Conservation (phyloP, 2,329 filamentous ascomycete species). For the Achaetomium macrosporum region DNA sequence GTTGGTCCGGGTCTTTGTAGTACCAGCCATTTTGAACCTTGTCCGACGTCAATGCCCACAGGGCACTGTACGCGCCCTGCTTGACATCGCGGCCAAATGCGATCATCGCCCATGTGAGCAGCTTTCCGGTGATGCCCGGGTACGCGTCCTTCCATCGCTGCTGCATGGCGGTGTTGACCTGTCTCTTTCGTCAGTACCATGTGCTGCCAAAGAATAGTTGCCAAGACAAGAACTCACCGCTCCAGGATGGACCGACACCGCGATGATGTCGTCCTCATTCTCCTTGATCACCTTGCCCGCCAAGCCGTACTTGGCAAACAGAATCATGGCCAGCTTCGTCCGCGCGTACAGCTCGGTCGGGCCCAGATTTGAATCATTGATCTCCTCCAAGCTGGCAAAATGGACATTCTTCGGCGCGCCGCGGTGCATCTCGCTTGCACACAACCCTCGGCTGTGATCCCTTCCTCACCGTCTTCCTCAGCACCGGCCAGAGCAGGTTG, state of each 20-base stretch:
- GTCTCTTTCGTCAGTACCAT: background rate
- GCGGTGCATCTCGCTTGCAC: constrained; percentile 37
- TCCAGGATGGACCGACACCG: constrained; percentile 38
- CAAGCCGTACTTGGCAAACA: constrained; percentile 38
- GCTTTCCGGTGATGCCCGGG: constrained; percentile 35
- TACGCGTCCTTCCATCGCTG: constrained; percentile 43
- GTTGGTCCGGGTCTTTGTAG: constrained; percentile 34
- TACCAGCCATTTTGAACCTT: constrained; percentile 41
- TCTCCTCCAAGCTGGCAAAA: constrained; percentile 37
- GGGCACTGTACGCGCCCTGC: constrained; percentile 39
- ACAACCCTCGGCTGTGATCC: constrained; percentile 35
- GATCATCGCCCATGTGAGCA: constrained; percentile 33
- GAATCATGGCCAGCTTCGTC: constrained; percentile 38
- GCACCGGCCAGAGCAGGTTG: constrained; percentile 38
- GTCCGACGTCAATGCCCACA: constrained; percentile 37
- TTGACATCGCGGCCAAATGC: constrained; percentile 33
- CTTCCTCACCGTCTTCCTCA: constrained; percentile 36
- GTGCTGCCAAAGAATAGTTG: background rate
- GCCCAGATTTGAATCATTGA: constrained; percentile 34
- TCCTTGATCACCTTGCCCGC: constrained; percentile 37
- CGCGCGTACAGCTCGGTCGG: constrained; percentile 35
- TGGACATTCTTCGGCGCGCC: constrained; percentile 32
- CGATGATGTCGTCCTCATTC: constrained; percentile 37
- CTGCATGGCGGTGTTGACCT: constrained; percentile 41
- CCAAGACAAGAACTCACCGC: constrained; percentile 26